Conservation (phyloP, 495 filamentous ascomycete genomes). For the Tetracladium marchalianum region DNA sequence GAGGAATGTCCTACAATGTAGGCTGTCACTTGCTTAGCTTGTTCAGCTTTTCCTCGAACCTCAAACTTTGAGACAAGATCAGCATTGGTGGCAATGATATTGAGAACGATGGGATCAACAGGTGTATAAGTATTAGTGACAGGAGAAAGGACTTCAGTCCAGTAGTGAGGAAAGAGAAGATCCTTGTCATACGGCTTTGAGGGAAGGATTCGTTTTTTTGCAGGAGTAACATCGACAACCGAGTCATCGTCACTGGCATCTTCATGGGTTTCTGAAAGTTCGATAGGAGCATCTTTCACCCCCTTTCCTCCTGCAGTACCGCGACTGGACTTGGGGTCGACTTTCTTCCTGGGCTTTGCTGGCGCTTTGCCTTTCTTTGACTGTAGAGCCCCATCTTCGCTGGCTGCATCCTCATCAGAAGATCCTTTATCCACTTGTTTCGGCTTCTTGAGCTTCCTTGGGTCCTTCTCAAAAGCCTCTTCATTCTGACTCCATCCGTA, state of each 20-base stretch:
- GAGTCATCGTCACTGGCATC: constrained; percentile 22
- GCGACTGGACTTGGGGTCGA: neutral
- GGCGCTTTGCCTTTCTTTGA: constrained; percentile 9
- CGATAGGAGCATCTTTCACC: constrained; percentile 21
- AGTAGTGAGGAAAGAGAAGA: constrained; percentile 60
- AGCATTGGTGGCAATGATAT: constrained; percentile 54
- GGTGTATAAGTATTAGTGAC: constrained; percentile 66
- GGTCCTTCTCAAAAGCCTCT: constrained; percentile 38
- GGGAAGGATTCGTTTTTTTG: constrained; percentile 20
- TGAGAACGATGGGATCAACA: constrained; percentile 64
- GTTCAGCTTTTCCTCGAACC: constrained; percentile 74
- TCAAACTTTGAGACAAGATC: constrained; percentile 72
- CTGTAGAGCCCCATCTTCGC: constrained; percentile 9
- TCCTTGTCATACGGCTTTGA: constrained; percentile 21
- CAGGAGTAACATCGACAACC: constrained; percentile 32
- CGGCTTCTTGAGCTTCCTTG: constrained; percentile 13
- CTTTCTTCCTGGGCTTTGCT: constrained; percentile 13
- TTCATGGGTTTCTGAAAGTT: constrained; percentile 22
- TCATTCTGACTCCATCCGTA: constrained; percentile 89
- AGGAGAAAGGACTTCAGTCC: constrained; percentile 81
- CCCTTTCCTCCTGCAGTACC: constrained; percentile 1
- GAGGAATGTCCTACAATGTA: constrained; percentile 82
- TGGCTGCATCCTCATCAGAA: constrained; percentile 22
- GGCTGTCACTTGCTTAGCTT: constrained; percentile 79
- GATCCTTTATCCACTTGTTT: constrained; percentile 21